Base-by-base conservation (phyloP, 2,329 filamentous ascomycete species). In the Sarocladiaceae sp. region DNA sequence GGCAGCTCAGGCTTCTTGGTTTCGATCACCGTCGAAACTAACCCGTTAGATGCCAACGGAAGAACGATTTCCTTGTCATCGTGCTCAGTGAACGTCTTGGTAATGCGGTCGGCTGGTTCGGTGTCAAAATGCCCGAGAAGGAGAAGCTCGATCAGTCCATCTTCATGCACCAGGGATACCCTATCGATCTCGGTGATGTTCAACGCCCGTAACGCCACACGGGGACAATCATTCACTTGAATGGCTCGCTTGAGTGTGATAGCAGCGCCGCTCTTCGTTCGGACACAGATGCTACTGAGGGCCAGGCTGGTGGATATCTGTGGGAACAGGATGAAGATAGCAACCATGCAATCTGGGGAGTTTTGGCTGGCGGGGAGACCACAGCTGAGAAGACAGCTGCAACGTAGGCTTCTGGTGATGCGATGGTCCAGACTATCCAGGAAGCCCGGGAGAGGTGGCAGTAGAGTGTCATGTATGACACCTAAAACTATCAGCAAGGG, bases 11-110 rank as follows among this genome's bases (percentile, higher is more conserved):
- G 29, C 15, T 33, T 8, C 10, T 8, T 8, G 29, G 15, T 10
- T 15, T 10, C 15, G 10, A 33, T 33, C 29, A 33, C 15, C 10
- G 29, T 15, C 29, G 29, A 8, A 33, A 10, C 29, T 8, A 33
- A 15, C 29, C 29, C 10, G 29, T 10, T 15, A 20, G 50, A n/a
- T 62, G 60, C 50, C 54, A 50, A 12, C 56, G 42, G 52, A 59
- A 60, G 54, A 52, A 54, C 10, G 62, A 64, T 57, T 64, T 62
- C 60, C 58, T 60, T 36, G 58, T 64, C 31, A 52, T 62, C 42
- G 54, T 64, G 42, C 55, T 64, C 20, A 54, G 57, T 47, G 37
- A 57, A 10, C 60, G 61, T 42, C 55, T 63, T 1, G 62, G 62
- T 17, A 56, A 61, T 8, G 15, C 53, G 15, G 54, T 53, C n/a